These are phyloP conservation scores for Hypoxylon intermedium DNA, from an alignment of 495 filamentous ascomycete genomes.

Conservation along the genomic window DNA sequence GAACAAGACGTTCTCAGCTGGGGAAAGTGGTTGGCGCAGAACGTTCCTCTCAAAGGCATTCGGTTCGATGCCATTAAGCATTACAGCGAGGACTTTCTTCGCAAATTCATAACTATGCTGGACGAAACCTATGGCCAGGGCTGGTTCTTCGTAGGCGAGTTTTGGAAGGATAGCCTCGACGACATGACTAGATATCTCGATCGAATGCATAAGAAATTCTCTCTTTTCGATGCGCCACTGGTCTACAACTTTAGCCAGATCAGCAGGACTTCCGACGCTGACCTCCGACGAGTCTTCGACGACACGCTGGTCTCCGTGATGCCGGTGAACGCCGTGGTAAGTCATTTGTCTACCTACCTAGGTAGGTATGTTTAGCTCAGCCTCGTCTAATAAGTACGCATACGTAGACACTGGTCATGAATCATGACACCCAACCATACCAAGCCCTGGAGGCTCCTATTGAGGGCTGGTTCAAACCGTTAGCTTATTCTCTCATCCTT, in stretches of 20 bases:
- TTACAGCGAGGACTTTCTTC: slow-evolving; percentile 69
- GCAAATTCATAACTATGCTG: slow-evolving; percentile 63
- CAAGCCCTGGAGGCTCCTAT: slow-evolving; percentile 65
- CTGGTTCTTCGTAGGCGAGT: slow-evolving; percentile 77
- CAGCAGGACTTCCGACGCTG: slow-evolving; percentile 58
- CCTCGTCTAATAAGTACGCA: not conserved
- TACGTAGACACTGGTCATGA: slow-evolving; percentile 54
- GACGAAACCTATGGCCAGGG: slow-evolving; percentile 55
- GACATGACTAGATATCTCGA: slow-evolving; percentile 65
- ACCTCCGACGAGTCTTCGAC: slow-evolving; percentile 68
- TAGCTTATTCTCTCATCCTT: slow-evolving; percentile 70
- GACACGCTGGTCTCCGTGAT: slow-evolving; percentile 62
- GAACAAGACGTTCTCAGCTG: slow-evolving; percentile 68
- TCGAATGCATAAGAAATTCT: slow-evolving; percentile 63
- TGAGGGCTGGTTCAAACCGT: slow-evolving; percentile 62
- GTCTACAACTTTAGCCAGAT: slow-evolving; percentile 68
- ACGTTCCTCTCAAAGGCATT: slow-evolving; percentile 68
- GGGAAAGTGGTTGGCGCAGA: slow-evolving; percentile 68
- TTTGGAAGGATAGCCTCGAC: slow-evolving; percentile 68
- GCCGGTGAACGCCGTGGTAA: slow-evolving; percentile 66
- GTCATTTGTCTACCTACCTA: too few species aligned
- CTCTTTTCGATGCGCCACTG: slow-evolving; percentile 72
- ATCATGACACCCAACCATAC: slow-evolving; percentile 67
- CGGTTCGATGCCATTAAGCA: slow-evolving; percentile 80
- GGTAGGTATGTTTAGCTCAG: too few species aligned